phyloP scores from a whole-genome alignment of 176 grass and related monocot species.

The Oryza officinalis region DNA sequence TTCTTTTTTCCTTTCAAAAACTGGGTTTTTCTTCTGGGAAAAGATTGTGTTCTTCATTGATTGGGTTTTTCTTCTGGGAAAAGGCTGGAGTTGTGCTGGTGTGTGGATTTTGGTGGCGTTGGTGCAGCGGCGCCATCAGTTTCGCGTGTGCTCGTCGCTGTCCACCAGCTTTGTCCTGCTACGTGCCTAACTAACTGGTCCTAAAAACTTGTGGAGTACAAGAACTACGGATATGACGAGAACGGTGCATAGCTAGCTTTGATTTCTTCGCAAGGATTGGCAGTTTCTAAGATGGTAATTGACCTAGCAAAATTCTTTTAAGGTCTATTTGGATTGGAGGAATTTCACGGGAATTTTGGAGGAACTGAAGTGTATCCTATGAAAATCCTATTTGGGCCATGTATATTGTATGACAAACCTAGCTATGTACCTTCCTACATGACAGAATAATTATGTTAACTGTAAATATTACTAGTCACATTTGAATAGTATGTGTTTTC shows the following conservation, averaged over 20 bases:
- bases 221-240: background rate
- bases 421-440: background rate
- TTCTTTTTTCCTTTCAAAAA: no score
- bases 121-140: background rate
- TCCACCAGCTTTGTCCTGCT: background rate
- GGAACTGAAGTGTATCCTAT: no score
- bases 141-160: background rate
- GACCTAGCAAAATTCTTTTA: background rate
- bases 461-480: background rate
- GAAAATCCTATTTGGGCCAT: no score
- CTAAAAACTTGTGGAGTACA: background rate
- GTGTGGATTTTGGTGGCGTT: background rate
- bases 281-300: background rate
- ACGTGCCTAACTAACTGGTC: background rate
- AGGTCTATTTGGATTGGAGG: no score
- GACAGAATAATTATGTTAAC: background rate
- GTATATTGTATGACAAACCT: no score
- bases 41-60: background rate
- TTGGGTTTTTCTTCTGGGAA: background rate
- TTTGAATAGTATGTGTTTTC: background rate
- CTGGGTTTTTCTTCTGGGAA: background rate
- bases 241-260: background rate
- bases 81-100: background rate
- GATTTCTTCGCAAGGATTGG: constrained; percentile 2
- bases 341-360: no score